These are phyloP conservation scores for Geosmithia putterillii DNA, from an alignment of 2,329 filamentous ascomycete species.

Conservation along the genomic window DNA sequence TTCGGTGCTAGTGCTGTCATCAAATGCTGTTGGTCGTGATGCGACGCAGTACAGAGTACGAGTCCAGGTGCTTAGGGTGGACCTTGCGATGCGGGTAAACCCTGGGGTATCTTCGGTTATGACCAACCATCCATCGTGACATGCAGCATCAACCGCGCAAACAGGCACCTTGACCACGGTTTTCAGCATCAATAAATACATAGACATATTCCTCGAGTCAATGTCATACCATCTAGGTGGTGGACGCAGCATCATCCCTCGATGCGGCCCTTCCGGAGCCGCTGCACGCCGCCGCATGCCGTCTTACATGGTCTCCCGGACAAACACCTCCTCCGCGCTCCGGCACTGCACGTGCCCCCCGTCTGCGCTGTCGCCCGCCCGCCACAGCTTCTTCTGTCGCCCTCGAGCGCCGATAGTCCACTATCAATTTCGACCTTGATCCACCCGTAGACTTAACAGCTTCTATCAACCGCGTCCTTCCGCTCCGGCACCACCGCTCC, in stretches of 20 bases:
- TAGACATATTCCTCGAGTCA: background rate
- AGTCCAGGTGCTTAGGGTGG: no score
- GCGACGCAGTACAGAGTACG: no score
- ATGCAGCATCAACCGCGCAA: background rate
- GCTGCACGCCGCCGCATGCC: background rate
- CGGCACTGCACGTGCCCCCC: background rate
- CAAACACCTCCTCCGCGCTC: background rate
- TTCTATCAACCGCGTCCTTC: constrained; percentile 8
- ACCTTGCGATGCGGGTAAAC: constrained; percentile 3
- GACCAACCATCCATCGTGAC: background rate
- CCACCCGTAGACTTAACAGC: constrained; percentile 22
- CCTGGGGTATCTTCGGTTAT: constrained; percentile 2
- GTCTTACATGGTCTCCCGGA: background rate
- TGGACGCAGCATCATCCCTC: background rate
- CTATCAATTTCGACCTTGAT: constrained; percentile 28
- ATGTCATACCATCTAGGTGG: background rate
- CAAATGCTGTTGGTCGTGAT: no score
- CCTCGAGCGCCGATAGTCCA: constrained; percentile 14
- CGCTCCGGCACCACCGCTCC: no score
- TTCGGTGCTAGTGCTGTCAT: no score
- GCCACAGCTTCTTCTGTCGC: background rate
- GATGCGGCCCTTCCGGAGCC: background rate
- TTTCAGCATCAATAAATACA: background rate
- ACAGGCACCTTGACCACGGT: background rate
- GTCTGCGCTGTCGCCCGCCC: background rate